phyloP scores from a whole-genome alignment of 257 asterid species.

The Salvia rosmarinus region DNA sequence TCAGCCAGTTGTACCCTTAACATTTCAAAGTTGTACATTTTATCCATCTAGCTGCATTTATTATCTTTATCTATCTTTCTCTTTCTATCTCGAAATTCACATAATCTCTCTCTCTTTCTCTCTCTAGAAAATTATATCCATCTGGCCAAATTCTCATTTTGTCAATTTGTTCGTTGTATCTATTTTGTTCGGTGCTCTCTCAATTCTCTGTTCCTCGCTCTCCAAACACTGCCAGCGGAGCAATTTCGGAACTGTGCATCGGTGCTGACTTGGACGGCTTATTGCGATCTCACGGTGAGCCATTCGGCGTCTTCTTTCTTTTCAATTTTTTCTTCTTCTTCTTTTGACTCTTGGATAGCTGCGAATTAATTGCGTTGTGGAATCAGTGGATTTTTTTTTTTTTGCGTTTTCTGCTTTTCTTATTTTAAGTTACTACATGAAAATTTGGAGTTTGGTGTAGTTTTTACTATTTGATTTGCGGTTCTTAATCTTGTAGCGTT shows the following conservation, averaged over 20 bases:
- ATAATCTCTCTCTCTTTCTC: neutral
- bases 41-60: slow-evolving; percentile 31
- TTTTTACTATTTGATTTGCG: neutral
- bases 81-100: slow-evolving; percentile 36
- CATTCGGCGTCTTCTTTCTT: slow-evolving; percentile 5
- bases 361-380: slow-evolving; percentile 32
- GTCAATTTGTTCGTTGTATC: slow-evolving; percentile 19
- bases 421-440: neutral
- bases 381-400: neutral
- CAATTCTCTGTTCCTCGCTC: slow-evolving; percentile 30
- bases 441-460: slow-evolving; percentile 30
- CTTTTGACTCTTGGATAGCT: slow-evolving; percentile 15
- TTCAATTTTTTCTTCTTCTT: neutral
- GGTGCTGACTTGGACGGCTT: slow-evolving; percentile 28
- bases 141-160: slow-evolving; percentile 36
- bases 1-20: too few species aligned
- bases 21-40: slow-evolving; percentile 37
- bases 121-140: slow-evolving; percentile 28
- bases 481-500: neutral
- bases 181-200: slow-evolving; percentile 31
- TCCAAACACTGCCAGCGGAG: neutral
- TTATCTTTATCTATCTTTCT: slow-evolving; percentile 16
- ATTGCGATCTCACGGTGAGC: slow-evolving; percentile 46
- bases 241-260: slow-evolving; percentile 25
- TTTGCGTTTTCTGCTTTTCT: neutral